phyloP scores from a whole-genome alignment of 2,329 filamentous ascomycete genomes.

The Pseudogymnoascus sp. region DNA sequence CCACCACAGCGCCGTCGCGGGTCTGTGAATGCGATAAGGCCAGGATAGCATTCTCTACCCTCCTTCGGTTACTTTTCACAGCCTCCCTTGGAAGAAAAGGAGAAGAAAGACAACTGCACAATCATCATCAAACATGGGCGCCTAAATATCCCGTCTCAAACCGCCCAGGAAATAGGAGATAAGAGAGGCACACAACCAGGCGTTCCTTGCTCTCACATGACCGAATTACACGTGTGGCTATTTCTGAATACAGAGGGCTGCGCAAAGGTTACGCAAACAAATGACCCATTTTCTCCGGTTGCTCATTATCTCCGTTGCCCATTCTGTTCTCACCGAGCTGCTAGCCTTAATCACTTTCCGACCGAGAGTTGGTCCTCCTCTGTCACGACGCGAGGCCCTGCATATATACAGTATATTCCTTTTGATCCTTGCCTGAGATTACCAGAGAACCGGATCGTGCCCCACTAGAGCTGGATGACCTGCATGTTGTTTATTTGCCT shows the following conservation, averaged over 20 bases:
- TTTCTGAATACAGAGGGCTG: not conserved
- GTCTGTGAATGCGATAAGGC: not conserved
- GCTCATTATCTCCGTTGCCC: not conserved
- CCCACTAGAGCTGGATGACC: not conserved
- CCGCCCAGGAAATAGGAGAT: not conserved
- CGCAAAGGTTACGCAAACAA: not conserved
- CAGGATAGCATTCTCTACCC: not conserved
- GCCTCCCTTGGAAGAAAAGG: not conserved
- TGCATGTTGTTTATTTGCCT: slow-evolving; percentile 6
- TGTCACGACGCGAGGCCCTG: not conserved
- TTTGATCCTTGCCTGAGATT: not conserved
- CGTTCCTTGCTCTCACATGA: not conserved
- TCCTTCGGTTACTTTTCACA: not conserved
- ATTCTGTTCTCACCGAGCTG: not conserved
- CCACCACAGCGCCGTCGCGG: not conserved
- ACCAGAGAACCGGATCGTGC: not conserved
- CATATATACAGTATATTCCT: not conserved
- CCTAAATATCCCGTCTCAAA: not conserved
- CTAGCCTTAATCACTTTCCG: not conserved
- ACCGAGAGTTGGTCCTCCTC: not conserved
- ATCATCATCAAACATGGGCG: not conserved
- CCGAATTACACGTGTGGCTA: not conserved
- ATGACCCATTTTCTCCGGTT: not conserved
- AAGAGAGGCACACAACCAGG: not conserved
- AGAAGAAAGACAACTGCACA: not conserved